phyloP scores from a whole-genome alignment of 164 flowering plant genomes.

The Sedum album region DNA sequence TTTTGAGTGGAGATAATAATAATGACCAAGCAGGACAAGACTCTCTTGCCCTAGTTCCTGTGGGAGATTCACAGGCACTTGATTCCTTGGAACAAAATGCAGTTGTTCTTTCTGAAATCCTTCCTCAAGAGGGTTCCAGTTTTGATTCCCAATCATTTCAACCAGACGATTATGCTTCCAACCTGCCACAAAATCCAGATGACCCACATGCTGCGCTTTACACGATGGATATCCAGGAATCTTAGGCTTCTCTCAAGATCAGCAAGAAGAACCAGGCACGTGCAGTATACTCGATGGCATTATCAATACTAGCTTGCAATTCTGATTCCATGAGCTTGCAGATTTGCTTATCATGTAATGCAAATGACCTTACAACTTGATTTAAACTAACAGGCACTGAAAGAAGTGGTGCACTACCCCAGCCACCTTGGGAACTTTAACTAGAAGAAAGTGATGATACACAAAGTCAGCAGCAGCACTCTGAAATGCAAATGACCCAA shows the following conservation, averaged over 20 bases:
- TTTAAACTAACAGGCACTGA: not conserved
- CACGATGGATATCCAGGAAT: slow-evolving; percentile 8
- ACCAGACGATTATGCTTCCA: slow-evolving; percentile 6
- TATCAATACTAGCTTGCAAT: too few species aligned
- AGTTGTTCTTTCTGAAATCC: not conserved
- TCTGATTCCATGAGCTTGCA: too few species aligned
- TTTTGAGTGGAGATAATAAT: too few species aligned
- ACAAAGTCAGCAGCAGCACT: not conserved
- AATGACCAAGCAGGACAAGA: too few species aligned
- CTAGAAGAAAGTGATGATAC: not conserved
- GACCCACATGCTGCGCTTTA: slow-evolving; percentile 10
- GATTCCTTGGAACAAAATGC: slow-evolving; percentile 2
- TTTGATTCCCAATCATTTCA: slow-evolving; percentile 11
- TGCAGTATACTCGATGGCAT: slow-evolving; percentile 10
- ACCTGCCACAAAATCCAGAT: too few species aligned
- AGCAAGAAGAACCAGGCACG: not conserved
- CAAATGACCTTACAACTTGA: too few species aligned
- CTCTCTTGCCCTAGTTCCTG: too few species aligned
- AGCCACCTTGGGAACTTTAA: slow-evolving; percentile 12
- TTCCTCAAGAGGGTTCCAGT: too few species aligned
- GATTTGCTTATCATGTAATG: too few species aligned
- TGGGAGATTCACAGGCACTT: slow-evolving; percentile 9
- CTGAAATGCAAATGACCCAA: slow-evolving; percentile 8
- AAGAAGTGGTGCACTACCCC: slow-evolving; percentile 4
- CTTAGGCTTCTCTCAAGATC: not conserved